phyloP scores from a whole-genome alignment of 495 filamentous ascomycete genomes.

The Peziza echinospora region DNA sequence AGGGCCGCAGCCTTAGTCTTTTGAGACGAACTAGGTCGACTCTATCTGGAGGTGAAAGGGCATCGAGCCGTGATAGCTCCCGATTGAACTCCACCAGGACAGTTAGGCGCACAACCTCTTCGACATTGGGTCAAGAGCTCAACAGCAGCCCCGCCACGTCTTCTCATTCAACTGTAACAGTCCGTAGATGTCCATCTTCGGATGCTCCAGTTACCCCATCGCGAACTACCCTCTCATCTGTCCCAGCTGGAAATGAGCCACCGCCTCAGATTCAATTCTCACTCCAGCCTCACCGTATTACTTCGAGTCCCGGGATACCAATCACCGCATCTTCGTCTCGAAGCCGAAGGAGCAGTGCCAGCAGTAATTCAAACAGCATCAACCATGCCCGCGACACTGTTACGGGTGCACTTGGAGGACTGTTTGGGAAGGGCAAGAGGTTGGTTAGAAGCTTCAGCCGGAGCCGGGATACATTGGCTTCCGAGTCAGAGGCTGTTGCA shows the following conservation, averaged over 20 bases:
- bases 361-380: background rate
- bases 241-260: no score
- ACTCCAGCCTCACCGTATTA: no score
- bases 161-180: background rate
- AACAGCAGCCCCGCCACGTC: background rate
- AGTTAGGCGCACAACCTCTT: background rate
- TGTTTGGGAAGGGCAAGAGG: background rate
- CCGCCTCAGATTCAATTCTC: background rate
- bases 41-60: background rate
- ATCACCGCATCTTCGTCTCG: no score
- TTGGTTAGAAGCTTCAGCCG: background rate
- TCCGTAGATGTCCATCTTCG: no score
- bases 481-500: background rate
- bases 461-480: background rate
- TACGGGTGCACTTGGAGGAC: background rate
- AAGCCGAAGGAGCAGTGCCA: background rate
- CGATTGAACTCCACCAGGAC: no score
- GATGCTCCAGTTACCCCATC: no score
- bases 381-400: background rate
- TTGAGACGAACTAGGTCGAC: background rate
- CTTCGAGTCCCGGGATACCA: no score
- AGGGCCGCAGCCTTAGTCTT: no score
- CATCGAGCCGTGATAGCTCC: no score
- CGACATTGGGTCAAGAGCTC: background rate
- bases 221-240: no score